These are phyloP conservation scores for Botryotinia calthae DNA, from an alignment of 2,329 filamentous ascomycete species.

Conservation along the genomic window DNA sequence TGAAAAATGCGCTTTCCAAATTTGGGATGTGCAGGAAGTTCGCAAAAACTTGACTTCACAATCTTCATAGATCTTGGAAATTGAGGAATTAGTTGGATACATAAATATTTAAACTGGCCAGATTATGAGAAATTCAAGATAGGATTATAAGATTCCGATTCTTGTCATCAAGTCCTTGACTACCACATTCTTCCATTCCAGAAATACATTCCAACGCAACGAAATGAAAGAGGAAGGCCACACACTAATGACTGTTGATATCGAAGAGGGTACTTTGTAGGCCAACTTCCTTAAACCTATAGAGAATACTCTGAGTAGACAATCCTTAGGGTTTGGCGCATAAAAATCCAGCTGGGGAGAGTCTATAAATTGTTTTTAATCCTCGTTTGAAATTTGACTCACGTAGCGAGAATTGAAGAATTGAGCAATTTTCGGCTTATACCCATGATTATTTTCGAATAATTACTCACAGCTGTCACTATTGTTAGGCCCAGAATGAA, in stretches of 20 bases:
- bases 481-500: fast-evolving
- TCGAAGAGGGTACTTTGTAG: neutral
- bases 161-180: neutral
- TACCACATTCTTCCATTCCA: neutral
- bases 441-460: neutral
- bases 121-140: neutral
- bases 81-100: fast-evolving
- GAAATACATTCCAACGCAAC: neutral
- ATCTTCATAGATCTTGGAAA: no score
- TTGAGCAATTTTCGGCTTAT: neutral
- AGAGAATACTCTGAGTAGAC: neutral
- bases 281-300: no score
- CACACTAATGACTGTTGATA: fast-evolving
- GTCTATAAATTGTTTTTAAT: no score
- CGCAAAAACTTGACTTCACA: neutral
- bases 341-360: no score
- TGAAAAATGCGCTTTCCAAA: neutral
- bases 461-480: neutral
- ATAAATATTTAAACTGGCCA: neutral
- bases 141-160: neutral
- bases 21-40: neutral
- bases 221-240: no score
- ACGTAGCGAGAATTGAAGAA: neutral
- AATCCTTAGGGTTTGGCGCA: no score
- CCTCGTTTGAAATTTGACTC: no score